A percentile compares a stretch with the other conserved stretches of the same genome.
These are phyloP conservation scores for Pelargonium citronellum DNA, from an alignment of 441 rosid genomes.

Conservation along the genomic window DNA sequence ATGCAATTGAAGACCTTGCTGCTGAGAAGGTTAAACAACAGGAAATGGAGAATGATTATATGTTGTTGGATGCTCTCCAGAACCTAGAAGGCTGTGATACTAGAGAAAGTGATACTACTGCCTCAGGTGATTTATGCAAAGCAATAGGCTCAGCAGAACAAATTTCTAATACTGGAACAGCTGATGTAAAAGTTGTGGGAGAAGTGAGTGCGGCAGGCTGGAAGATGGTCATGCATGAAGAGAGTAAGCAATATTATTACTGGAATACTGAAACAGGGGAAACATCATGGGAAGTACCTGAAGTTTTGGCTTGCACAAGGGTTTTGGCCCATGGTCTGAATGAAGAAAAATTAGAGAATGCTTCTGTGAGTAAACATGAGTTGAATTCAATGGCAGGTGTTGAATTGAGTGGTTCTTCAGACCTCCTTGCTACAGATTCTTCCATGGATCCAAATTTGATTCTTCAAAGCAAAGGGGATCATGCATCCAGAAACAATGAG, in stretches of 20 bases:
- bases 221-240: slow-evolving; percentile 90
- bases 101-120: slow-evolving; percentile 27
- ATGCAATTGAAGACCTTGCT: slow-evolving; percentile 27
- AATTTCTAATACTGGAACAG: slow-evolving; percentile 33
- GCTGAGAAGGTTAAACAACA: slow-evolving; percentile 27
- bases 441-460: slow-evolving; percentile 25
- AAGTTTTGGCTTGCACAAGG: slow-evolving; percentile 37
- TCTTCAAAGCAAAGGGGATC: slow-evolving; percentile 30
- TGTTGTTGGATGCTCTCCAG: slow-evolving; percentile 25
- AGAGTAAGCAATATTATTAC: slow-evolving; percentile 80
- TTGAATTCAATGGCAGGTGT: slow-evolving; percentile 23
- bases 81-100: slow-evolving; percentile 29
- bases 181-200: slow-evolving; percentile 39
- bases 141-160: slow-evolving; percentile 34
- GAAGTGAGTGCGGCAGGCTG: slow-evolving; percentile 52
- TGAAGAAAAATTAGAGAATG: slow-evolving; percentile 32
- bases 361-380: slow-evolving; percentile 25
- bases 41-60: slow-evolving; percentile 31
- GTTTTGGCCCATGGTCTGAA: slow-evolving; percentile 27
- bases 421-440: slow-evolving; percentile 24
- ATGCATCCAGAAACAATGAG: slow-evolving; percentile 27
- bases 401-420: slow-evolving; percentile 33
- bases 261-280: slow-evolving; percentile 96
- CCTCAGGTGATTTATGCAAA: slow-evolving; percentile 31
- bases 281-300: slow-evolving; percentile 93